Evolutionary conservation across 352 stramenopile species (phyloP).

Genomic region (Aphanomyces astaci): DNA sequence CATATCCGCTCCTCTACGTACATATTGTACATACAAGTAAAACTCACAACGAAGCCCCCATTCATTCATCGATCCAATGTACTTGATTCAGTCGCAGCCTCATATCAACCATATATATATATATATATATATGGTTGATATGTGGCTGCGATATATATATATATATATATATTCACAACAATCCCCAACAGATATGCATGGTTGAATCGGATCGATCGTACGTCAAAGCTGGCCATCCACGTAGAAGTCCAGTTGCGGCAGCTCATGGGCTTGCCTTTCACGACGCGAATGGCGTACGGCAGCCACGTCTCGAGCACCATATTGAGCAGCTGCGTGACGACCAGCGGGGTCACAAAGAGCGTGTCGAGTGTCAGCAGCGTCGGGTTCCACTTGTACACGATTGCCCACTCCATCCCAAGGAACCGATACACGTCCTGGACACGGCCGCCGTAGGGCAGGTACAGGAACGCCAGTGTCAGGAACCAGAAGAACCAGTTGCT

Average conservation of each 20-base stretch:
- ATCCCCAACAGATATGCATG: no score
- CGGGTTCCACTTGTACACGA: slow-evolving; percentile 36
- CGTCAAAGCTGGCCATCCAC: slow-evolving; percentile 5
- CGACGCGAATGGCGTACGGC: slow-evolving; percentile 71
- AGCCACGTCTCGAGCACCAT: slow-evolving; percentile 84
- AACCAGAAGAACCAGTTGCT: slow-evolving; percentile 91
- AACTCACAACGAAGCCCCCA: no score
- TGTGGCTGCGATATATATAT: no score
- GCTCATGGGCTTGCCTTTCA: slow-evolving; percentile 33
- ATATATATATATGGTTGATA: no score
- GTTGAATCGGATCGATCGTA: background rate
- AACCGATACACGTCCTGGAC: slow-evolving; percentile 55
- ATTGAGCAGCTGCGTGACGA: slow-evolving; percentile 84
- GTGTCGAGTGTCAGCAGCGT: slow-evolving; percentile 73
- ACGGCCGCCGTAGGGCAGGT: slow-evolving; percentile 75
- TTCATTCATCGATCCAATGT: no score
- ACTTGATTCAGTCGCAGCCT: no score
- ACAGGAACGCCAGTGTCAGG: slow-evolving; percentile 83
- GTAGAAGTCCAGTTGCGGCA: slow-evolving; percentile 6
- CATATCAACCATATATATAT: background rate
- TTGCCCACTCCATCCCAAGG: slow-evolving; percentile 20
- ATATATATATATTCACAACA: no score
- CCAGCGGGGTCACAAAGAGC: slow-evolving; percentile 79
- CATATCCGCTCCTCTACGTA: no score
- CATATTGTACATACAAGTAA: no score